phyloP scores from a whole-genome alignment of 176 grass and related monocot genomes.

The Carex cristatella region DNA sequence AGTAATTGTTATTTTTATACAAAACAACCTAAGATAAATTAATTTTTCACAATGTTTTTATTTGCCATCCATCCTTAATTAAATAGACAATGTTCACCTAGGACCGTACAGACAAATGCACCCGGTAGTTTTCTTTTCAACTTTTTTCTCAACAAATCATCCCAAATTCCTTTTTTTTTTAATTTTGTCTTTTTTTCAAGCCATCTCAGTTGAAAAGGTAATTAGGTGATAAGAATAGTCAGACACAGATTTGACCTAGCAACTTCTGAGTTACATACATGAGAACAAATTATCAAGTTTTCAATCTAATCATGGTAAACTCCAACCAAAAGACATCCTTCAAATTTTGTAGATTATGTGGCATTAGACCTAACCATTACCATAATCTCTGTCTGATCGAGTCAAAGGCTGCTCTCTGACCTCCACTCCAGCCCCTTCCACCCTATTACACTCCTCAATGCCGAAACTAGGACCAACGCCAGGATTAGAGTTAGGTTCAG shows the following conservation, averaged over 20 bases:
- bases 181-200: not conserved
- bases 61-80: not conserved
- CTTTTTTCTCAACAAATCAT: not conserved
- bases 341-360: no score
- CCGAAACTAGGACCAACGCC: not conserved
- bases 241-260: not conserved
- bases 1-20: not conserved
- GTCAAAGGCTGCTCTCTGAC: not conserved
- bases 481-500: not conserved
- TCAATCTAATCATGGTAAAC: not conserved
- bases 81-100: not conserved
- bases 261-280: not conserved
- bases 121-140: not conserved
- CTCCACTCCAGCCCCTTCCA: not conserved
- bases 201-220: not conserved
- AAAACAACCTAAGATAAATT: not conserved
- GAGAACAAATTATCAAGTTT: not conserved
- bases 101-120: not conserved
- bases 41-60: not conserved
- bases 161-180: not conserved
- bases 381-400: not conserved
- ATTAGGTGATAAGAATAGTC: not conserved
- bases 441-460: not conserved
- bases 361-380: not conserved
- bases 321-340: not conserved